These are phyloP conservation scores for Lindgomyces ingoldianus DNA, from an alignment of 495 filamentous ascomycete species.

Conservation along the genomic window DNA sequence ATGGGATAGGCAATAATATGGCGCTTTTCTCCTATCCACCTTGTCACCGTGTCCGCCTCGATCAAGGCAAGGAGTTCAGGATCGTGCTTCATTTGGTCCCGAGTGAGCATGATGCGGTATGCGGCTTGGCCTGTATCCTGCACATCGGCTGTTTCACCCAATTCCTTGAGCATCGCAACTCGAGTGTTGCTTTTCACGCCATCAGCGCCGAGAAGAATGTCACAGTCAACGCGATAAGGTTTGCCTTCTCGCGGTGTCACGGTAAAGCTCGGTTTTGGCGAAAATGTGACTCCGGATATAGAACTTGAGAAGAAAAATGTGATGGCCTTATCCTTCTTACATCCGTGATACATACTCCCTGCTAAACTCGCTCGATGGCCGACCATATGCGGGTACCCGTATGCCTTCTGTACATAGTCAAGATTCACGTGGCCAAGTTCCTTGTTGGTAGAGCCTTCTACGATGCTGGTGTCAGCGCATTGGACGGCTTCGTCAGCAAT, in stretches of 20 bases:
- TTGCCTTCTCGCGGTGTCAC: slow-evolving; percentile 57
- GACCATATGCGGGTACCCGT: slow-evolving; percentile 75
- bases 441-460: slow-evolving; percentile 65
- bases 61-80: slow-evolving; percentile 68
- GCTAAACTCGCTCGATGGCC: slow-evolving; percentile 77
- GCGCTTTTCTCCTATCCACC: slow-evolving; percentile 75
- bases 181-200: slow-evolving; percentile 67
- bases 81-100: slow-evolving; percentile 65
- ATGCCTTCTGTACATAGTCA: slow-evolving; percentile 64
- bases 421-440: slow-evolving; percentile 72
- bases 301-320: slow-evolving; percentile 68
- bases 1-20: slow-evolving; percentile 87
- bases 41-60: slow-evolving; percentile 64
- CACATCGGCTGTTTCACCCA: slow-evolving; percentile 59
- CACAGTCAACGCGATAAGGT: slow-evolving; percentile 59
- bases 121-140: slow-evolving; percentile 75
- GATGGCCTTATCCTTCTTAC: slow-evolving; percentile 62
- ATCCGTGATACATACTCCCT: slow-evolving; percentile 65
- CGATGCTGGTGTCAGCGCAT: slow-evolving; percentile 55
- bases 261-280: slow-evolving; percentile 57
- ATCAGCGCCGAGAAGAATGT: slow-evolving; percentile 70
- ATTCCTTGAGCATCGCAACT: slow-evolving; percentile 55
- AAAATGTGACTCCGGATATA: slow-evolving; percentile 54
- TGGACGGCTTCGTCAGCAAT: slow-evolving; percentile 64
- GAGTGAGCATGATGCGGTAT: slow-evolving; percentile 81